Base-by-base conservation (phyloP, 768 basidiomycete genomes). In the Amyloporia xantha region DNA sequence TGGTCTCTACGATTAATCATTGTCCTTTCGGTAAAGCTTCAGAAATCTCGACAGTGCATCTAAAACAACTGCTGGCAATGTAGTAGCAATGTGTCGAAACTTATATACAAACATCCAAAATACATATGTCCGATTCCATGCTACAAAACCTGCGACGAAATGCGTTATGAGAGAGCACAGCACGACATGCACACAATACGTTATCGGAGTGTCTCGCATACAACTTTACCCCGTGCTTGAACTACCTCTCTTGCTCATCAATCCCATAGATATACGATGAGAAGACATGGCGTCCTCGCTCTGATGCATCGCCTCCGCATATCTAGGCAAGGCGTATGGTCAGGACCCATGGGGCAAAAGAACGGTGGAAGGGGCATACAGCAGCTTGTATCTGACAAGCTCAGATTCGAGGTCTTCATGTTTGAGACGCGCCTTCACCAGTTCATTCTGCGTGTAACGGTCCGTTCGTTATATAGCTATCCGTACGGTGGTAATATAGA, bases 391-490 rank as follows among this genome's bases (percentile, higher is more conserved):
- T 36, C 87, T 82, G 33, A 99, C 94, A 15, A 99, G 78, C 64
- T 98, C 91, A 49, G 82, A 78, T 65, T 98, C 96, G 51, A 95
- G 74, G 63, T 97, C 93, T 63, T 99, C 95, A 56, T 90, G 89
- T 51, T 84, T 82, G 35, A 98, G 69, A 44, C 93, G 81, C 49
- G 84, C 76, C 71, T 84, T 90, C 3, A 98, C 96, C 3, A 98
- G 78, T 62, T 95, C 86, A 57, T 94, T 91, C 89, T 91, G 54
- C 5, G 5, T 15, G 7, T 19, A 37, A 20, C 15, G 9, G 20
- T 6, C 5, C 17, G 20, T 38, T 37, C n/a, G n/a, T n/a, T n/a
- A n/a, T n/a, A n/a, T n/a, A 30, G 19, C 5, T 37, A 7, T 64
- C 47, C 25, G 68, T 62, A 45, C n/a, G 41, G 41, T 38, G n/a